Evolutionary conservation across 495 filamentous ascomycete species (phyloP).

Genomic region (Talaromyces thailandensis): DNA sequence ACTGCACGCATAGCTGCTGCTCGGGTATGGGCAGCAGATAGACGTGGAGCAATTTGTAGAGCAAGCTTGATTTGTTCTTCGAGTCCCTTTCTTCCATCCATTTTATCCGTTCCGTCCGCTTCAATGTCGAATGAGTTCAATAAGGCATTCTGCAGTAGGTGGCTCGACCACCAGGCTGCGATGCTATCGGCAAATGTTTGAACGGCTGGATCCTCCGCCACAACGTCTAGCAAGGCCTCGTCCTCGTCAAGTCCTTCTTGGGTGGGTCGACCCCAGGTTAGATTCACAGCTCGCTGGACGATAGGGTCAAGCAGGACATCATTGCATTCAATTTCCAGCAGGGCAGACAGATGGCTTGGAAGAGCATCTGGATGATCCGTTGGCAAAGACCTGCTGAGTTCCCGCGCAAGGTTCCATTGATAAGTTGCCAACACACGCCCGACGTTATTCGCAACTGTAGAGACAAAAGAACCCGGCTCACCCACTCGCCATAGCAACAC

Average conservation of each 20-base stretch:
- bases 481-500: conserved; percentile 76
- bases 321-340: conserved; percentile 70
- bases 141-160: conserved; percentile 63
- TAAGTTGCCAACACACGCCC: conserved; percentile 59
- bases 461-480: conserved; percentile 50
- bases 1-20: conserved; percentile 62
- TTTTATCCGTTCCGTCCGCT: conserved; percentile 28
- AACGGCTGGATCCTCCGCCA: conserved; percentile 80
- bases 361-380: conserved; percentile 54
- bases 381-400: conserved; percentile 50
- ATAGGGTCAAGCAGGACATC: conserved; percentile 69
- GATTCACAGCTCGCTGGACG: conserved; percentile 79
- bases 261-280: conserved; percentile 79
- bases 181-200: conserved; percentile 83
- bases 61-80: conserved; percentile 58
- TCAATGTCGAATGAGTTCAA: conserved; percentile 47
- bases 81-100: conserved; percentile 32
- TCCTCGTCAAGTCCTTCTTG: conserved; percentile 50
- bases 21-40: conserved; percentile 65
- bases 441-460: conserved; percentile 51
- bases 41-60: conserved; percentile 65
- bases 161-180: conserved; percentile 81
- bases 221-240: conserved; percentile 68
- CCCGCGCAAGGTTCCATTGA: conserved; percentile 74
- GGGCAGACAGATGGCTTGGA: conserved; percentile 61